phyloP scores from a whole-genome alignment of 495 filamentous ascomycete species.

The Jackrogersella multiformis region DNA sequence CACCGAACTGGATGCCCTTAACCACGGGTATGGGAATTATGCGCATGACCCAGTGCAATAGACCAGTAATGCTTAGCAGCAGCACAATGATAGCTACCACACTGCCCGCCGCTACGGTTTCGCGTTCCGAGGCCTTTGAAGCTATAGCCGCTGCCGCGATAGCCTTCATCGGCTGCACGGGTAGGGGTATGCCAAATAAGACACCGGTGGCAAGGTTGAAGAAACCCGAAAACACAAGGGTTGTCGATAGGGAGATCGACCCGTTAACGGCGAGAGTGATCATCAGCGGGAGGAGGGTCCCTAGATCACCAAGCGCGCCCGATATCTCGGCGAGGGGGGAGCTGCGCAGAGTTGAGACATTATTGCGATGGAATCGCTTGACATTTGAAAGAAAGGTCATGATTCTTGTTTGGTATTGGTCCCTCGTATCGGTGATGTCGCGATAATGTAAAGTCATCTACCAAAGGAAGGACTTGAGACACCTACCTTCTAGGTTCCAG shows the following conservation, averaged over 20 bases:
- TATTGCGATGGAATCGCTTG: conserved; percentile 53
- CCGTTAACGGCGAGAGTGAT: conserved; percentile 79
- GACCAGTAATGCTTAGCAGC: conserved; percentile 77
- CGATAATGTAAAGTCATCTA: neutral
- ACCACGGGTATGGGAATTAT: conserved; percentile 84
- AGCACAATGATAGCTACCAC: conserved; percentile 77
- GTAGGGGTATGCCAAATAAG: conserved; percentile 84
- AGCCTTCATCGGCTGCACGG: conserved; percentile 89
- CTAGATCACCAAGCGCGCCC: conserved; percentile 88
- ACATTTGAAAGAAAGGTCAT: conserved; percentile 44
- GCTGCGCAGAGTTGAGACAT: conserved; percentile 55
- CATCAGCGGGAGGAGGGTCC: conserved; percentile 88
- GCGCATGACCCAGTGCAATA: conserved; percentile 73
- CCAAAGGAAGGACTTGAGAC: neutral
- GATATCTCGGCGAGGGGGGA: conserved; percentile 82
- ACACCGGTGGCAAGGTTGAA: conserved; percentile 86
- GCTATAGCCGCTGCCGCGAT: conserved; percentile 88
- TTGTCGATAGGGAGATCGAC: conserved; percentile 82
- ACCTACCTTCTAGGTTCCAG: no score
- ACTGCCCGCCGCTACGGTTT: conserved; percentile 81
- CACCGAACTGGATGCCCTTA: conserved; percentile 93
- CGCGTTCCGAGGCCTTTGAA: conserved; percentile 66
- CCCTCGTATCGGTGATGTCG: neutral
- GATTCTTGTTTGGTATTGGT: neutral
- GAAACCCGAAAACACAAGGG: conserved; percentile 85